phyloP scores from a whole-genome alignment of 2,329 filamentous ascomycete species.

The Ascochyta koolunga region DNA sequence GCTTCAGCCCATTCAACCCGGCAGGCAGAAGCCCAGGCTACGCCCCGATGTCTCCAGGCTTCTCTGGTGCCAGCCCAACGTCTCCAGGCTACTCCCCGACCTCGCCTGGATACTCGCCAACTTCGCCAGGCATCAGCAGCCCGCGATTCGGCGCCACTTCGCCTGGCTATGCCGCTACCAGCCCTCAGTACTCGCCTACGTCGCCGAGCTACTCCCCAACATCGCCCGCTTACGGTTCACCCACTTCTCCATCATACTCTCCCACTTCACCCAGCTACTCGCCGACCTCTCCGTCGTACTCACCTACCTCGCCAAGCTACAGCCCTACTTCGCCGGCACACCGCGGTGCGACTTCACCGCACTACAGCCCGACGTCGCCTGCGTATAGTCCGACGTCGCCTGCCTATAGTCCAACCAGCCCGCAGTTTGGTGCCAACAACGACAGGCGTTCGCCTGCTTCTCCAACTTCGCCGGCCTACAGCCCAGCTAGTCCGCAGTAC shows the following conservation, averaged over 20 bases:
- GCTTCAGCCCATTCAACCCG: slow-evolving; percentile 70
- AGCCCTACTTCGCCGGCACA: slow-evolving; percentile 60
- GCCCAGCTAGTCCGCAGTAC: slow-evolving; percentile 68
- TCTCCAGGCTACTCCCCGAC: slow-evolving; percentile 55
- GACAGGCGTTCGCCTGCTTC: slow-evolving; percentile 56
- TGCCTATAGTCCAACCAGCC: slow-evolving; percentile 62
- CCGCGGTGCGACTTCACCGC: slow-evolving; percentile 46
- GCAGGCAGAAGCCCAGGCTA: slow-evolving; percentile 68
- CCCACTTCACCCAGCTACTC: slow-evolving; percentile 62
- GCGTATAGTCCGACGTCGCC: slow-evolving; percentile 62
- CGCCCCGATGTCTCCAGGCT: slow-evolving; percentile 67
- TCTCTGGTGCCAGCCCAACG: slow-evolving; percentile 47
- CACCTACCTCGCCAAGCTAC: slow-evolving; percentile 60
- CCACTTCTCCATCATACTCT: slow-evolving; percentile 53
- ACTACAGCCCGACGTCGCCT: slow-evolving; percentile 54
- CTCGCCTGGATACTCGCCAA: slow-evolving; percentile 61
- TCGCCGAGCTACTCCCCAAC: slow-evolving; percentile 67
- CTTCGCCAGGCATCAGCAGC: slow-evolving; percentile 68
- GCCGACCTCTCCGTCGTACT: slow-evolving; percentile 63
- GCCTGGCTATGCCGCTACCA: slow-evolving; percentile 58
- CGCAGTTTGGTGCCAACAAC: slow-evolving; percentile 46
- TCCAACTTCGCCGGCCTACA: slow-evolving; percentile 73
- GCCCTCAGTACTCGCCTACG: slow-evolving; percentile 58
- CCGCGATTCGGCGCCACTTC: slow-evolving; percentile 60
- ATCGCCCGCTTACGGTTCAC: slow-evolving; percentile 54